phyloP scores from a whole-genome alignment of 306 rosid species.

The Prunus campanulata region DNA sequence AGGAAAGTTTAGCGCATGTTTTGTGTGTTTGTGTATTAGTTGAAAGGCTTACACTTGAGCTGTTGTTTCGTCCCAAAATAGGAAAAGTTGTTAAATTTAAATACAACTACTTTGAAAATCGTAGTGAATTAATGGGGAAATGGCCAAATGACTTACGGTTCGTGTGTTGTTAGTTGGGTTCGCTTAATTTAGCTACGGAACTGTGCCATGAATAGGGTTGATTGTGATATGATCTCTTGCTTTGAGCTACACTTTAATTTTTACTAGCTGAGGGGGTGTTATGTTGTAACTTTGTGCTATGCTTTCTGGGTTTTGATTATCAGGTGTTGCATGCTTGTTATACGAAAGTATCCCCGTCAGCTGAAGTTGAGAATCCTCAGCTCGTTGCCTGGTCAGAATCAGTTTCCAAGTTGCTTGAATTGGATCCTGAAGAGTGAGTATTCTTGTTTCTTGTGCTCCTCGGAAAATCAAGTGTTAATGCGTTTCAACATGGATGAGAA shows the following conservation, averaged over 20 bases:
- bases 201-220: neutral
- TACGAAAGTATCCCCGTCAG: constrained; percentile 72
- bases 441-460: constrained; percentile 10
- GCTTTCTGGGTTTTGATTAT: neutral
- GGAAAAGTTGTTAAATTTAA: neutral
- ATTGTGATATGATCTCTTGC: constrained; percentile 1
- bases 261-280: neutral
- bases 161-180: neutral
- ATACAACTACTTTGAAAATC: neutral
- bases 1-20: neutral
- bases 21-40: neutral
- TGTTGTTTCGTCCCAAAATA: neutral
- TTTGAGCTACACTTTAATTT: neutral
- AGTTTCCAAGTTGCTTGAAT: constrained; percentile 70
- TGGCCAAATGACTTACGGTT: neutral
- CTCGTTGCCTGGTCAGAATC: constrained; percentile 81
- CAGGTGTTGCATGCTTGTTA: constrained; percentile 95
- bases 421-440: constrained; percentile 81
- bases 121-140: neutral
- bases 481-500: neutral
- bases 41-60: neutral
- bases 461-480: constrained; percentile 2
- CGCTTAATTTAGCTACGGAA: neutral
- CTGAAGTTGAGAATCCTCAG: constrained; percentile 73
- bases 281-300: neutral